Conservation (phyloP, 371 early-diverging fungal genomes). For the Zancudomyces culisetae region DNA sequence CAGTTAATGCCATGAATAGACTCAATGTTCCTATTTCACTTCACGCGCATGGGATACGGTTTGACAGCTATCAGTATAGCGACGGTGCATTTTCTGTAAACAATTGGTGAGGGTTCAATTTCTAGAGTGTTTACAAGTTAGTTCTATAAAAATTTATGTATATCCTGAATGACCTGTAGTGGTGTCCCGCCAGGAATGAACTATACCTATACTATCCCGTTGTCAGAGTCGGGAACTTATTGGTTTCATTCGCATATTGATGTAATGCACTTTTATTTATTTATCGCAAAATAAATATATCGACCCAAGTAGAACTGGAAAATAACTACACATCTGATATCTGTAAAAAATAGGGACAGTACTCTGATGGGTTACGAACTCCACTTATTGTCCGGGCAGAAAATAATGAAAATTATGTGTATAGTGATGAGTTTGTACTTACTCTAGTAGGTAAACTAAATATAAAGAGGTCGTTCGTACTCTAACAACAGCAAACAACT, state of each 20-base stretch:
- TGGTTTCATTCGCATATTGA: conserved; percentile 51
- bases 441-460: conserved; percentile 28
- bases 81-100: conserved; percentile 41
- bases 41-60: conserved; percentile 50
- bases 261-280: too few species aligned
- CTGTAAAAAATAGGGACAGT: conserved; percentile 29
- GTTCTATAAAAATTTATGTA: too few species aligned
- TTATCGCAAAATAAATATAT: too few species aligned
- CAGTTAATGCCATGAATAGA: conserved; percentile 39
- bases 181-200: conserved; percentile 29
- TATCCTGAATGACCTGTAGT: conserved; percentile 28
- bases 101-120: background rate
- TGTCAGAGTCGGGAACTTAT: conserved; percentile 45
- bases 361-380: conserved; percentile 60
- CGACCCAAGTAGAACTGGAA: too few species aligned
- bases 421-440: conserved; percentile 47
- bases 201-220: conserved; percentile 41
- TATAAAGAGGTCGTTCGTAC: conserved; percentile 14
- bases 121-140: too few species aligned
- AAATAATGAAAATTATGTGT: conserved; percentile 28
- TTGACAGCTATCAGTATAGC: conserved; percentile 33
- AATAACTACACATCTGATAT: too few species aligned
- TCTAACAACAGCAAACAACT: background rate
- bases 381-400: conserved; percentile 45
- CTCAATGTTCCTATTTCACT: conserved; percentile 37